Base-by-base conservation (phyloP, 768 basidiomycete genomes). In the Collybia sp. region DNA sequence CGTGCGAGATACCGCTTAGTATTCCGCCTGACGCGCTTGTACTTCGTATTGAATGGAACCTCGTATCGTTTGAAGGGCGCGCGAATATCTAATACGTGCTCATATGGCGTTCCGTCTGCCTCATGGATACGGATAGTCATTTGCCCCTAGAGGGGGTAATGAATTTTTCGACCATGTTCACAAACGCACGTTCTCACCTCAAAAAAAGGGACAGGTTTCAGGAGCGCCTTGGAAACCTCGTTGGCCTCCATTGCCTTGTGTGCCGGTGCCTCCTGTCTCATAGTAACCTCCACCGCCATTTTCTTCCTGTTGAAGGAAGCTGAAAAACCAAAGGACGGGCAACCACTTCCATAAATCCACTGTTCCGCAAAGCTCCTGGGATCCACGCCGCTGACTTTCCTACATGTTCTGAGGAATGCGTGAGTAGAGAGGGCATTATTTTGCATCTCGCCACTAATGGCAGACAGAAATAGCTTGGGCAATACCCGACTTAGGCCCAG, bases 71-170 rank as follows among this genome's bases (percentile, higher is more conserved):
- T 97, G 71, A 87, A 91, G 1, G 81, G 66, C 18, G 77, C 80
- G 34, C 85, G 83, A 49, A 98, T 91, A 60, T 96, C 93, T 35
- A 99, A 74, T 17, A 99, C 92, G 60, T 99, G 96, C 62, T 99
- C 96, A 60, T 97, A 98, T 1, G 96, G 95, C 32, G 96, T 98
- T 2, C 95, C 96, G 61, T 99, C 96, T 1, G 95, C 96, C 72
- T 99, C 96, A 58, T 98, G 95, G 43, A 98, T 96, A 25, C 96
- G 90, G 48, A 99, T 87, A 19, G 96, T 98, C 87, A 99, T 92
- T 74, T 93, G 91, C 13, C 96, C 96, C 83, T 93, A 42, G 31
- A 36, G 41, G 36, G 25, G 39, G 48, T n/a, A n/a, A n/a, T 25
- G 36, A 35, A 47, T 12, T 10, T 18, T 17, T 30, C 6, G 6